Evolutionary conservation across 2,329 filamentous ascomycete genomes (phyloP).

Genomic region (Fusarium secorum): DNA sequence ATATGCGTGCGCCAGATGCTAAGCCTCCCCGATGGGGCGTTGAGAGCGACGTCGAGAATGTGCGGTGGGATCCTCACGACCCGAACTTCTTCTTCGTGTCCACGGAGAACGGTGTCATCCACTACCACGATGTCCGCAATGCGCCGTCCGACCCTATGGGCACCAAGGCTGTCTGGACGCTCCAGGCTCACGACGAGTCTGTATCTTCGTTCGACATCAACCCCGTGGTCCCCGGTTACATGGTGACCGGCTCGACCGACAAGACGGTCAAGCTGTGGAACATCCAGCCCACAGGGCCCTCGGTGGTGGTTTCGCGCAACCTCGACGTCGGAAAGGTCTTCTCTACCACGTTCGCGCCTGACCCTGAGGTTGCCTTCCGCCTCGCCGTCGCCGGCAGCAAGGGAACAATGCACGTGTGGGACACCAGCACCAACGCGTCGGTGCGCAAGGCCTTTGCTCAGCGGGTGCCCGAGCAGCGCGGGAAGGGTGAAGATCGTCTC

Average conservation of each 20-base stretch:
- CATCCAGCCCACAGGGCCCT: slow-evolving; percentile 79
- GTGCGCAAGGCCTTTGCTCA: slow-evolving; percentile 84
- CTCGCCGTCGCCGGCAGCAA: slow-evolving; percentile 94
- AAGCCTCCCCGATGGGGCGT: slow-evolving; percentile 88
- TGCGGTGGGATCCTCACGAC: slow-evolving; percentile 93
- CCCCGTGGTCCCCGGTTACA: slow-evolving; percentile 85
- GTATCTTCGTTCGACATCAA: slow-evolving; percentile 95
- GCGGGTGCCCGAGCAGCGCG: slow-evolving; percentile 64
- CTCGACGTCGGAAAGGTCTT: slow-evolving; percentile 96
- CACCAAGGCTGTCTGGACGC: slow-evolving; percentile 89
- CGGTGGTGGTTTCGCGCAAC: slow-evolving; percentile 90
- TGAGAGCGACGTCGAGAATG: slow-evolving; percentile 92
- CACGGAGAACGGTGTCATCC: slow-evolving; percentile 89
- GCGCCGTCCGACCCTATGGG: slow-evolving; percentile 75
- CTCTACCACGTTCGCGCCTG: slow-evolving; percentile 87
- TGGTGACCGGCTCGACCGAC: slow-evolving; percentile 93
- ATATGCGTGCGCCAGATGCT: slow-evolving; percentile 92
- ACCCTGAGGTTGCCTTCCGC: slow-evolving; percentile 88
- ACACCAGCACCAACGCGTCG: slow-evolving; percentile 89
- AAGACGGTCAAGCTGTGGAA: slow-evolving; percentile 98
- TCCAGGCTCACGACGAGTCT: slow-evolving; percentile 94
- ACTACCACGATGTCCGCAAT: slow-evolving; percentile 88
- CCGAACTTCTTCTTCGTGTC: slow-evolving; percentile 94
- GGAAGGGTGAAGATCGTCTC: slow-evolving; percentile 76
- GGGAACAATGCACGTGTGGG: slow-evolving; percentile 92